Conservation (phyloP, 2,329 filamentous ascomycete genomes). For the Colletotrichum liriopes region DNA sequence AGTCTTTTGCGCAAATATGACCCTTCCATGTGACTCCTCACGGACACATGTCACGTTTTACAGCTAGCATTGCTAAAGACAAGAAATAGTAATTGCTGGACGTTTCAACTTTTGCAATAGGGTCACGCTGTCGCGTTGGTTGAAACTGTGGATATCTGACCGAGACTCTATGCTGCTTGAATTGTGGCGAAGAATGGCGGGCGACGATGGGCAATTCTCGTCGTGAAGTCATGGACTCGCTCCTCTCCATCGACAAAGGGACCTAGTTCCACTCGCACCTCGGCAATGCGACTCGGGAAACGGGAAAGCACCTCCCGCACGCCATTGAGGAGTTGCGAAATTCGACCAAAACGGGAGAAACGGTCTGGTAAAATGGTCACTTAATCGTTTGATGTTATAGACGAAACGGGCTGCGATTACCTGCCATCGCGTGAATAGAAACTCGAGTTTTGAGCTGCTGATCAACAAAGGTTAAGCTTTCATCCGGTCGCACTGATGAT, state of each 20-base stretch:
- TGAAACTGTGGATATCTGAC: background rate
- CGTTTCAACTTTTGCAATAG: background rate
- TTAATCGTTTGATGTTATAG: background rate
- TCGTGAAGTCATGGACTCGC: conserved; percentile 40
- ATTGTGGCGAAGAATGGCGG: background rate
- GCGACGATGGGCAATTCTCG: conserved; percentile 18
- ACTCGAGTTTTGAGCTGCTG: background rate
- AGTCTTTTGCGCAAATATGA: background rate
- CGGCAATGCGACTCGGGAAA: conserved; percentile 29
- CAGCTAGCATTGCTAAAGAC: background rate
- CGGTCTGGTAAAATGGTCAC: background rate
- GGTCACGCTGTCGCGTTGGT: background rate
- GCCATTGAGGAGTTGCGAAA: background rate
- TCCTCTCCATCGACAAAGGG: conserved; percentile 23
- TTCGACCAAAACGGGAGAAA: background rate
- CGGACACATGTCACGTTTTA: background rate
- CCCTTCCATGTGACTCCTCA: background rate
- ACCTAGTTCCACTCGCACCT: conserved; percentile 35
- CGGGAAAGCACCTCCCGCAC: conserved; percentile 1
- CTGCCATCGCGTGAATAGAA: background rate
- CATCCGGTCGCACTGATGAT: conserved; percentile 36
- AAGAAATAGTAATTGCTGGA: too few species aligned
- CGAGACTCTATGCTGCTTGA: background rate
- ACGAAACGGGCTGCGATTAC: background rate
- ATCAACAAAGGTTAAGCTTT: conserved; percentile 29